Conservation (phyloP, 495 filamentous ascomycete genomes). For the Penicillium crystallinum region DNA sequence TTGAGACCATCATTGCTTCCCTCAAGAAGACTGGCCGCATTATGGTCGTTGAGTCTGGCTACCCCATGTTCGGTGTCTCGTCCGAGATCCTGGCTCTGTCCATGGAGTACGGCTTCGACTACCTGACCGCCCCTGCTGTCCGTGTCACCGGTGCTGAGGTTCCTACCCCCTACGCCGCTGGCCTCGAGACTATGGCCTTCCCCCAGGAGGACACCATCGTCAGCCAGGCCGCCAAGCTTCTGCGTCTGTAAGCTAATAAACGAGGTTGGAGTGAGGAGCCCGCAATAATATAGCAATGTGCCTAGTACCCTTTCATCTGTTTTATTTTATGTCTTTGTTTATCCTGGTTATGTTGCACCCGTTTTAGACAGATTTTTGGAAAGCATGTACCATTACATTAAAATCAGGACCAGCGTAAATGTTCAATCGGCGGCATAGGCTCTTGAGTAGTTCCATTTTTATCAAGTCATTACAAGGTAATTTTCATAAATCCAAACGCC, state of each 20-base stretch:
- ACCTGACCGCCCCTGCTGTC: slow-evolving; percentile 87
- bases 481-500: background rate
- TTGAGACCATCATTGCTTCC: slow-evolving; percentile 90
- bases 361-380: slow-evolving; percentile 27
- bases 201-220: slow-evolving; percentile 80
- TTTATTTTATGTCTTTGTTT: slow-evolving; percentile 22
- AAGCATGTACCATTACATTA: slow-evolving; percentile 38
- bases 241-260: slow-evolving; percentile 57
- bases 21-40: slow-evolving; percentile 97
- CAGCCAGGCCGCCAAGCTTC: slow-evolving; percentile 74
- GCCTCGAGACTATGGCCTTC: slow-evolving; percentile 89
- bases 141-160: slow-evolving; percentile 95
- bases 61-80: slow-evolving; percentile 86
- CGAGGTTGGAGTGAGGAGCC: slow-evolving; percentile 11
- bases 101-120: slow-evolving; percentile 98
- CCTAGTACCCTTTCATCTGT: slow-evolving; percentile 33
- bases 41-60: slow-evolving; percentile 90
- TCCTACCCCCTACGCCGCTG: slow-evolving; percentile 84
- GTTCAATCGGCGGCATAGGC: slow-evolving; percentile 1
- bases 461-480: background rate
- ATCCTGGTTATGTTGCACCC: slow-evolving; percentile 19
- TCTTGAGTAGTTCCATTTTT: background rate
- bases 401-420: slow-evolving; percentile 16
- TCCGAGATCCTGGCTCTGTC: slow-evolving; percentile 88
- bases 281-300: slow-evolving; percentile 31